Evolutionary conservation across 441 rosid genomes (phyloP).

Genomic region (Manihot esculenta): DNA sequence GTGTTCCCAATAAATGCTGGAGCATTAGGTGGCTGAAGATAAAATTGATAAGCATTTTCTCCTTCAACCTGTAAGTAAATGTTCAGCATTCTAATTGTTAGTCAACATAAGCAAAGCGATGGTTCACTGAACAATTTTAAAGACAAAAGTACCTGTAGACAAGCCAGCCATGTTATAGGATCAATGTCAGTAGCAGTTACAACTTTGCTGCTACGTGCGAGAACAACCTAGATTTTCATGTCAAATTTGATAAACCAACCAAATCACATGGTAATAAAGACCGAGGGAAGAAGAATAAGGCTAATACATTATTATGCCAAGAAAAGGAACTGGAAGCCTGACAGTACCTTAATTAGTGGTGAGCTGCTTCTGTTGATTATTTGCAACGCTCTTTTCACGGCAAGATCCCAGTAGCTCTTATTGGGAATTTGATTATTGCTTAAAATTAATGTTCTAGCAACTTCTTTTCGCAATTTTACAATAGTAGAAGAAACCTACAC

Average conservation of each 20-base stretch:
- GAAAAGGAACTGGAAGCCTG: not conserved
- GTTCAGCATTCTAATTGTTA: conserved; percentile 12
- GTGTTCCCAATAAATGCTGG: conserved; percentile 97
- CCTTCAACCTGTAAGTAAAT: conserved; percentile 61
- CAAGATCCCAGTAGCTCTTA: conserved; percentile 57
- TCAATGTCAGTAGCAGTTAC: conserved; percentile 65
- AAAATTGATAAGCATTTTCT: conserved; percentile 83
- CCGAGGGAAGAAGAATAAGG: not conserved
- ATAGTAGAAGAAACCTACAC: conserved; percentile 59
- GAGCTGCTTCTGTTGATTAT: conserved; percentile 55
- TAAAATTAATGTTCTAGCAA: conserved; percentile 48
- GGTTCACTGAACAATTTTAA: conserved; percentile 2
- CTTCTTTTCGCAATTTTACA: conserved; percentile 39
- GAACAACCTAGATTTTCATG: conserved; percentile 61
- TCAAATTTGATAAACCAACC: conserved; percentile 19
- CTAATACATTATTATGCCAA: not conserved
- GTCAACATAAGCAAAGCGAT: not conserved
- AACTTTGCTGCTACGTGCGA: conserved; percentile 81
- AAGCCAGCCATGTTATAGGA: conserved; percentile 77
- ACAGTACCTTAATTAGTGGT: conserved; percentile 62
- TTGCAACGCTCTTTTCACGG: conserved; percentile 76
- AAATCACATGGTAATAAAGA: not conserved
- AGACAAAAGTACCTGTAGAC: conserved; percentile 55
- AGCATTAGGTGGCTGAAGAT: conserved; percentile 86
- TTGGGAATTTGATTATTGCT: conserved; percentile 53